These are phyloP conservation scores for Monosporozyma solicola DNA, from an alignment of 805 yeast species.

Conservation along the genomic window DNA sequence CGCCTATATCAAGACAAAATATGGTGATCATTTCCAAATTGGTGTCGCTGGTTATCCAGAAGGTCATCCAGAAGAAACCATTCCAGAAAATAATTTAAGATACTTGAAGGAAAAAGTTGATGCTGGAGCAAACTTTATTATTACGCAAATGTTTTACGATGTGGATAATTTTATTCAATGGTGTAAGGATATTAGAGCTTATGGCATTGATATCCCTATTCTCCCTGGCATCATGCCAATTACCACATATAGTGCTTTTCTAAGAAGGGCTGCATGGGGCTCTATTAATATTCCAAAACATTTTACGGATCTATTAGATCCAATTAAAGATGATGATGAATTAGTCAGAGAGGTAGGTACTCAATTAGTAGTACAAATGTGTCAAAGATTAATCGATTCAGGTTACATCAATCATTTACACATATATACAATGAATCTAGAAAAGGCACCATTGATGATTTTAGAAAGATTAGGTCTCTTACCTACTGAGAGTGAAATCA, in stretches of 20 bases:
- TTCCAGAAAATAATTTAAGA: constrained; percentile 38
- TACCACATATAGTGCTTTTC: constrained; percentile 84
- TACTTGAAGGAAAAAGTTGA: constrained; percentile 83
- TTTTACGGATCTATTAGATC: constrained; percentile 62
- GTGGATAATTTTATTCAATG: constrained; percentile 75
- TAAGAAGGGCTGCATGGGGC: constrained; percentile 94
- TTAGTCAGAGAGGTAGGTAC: constrained; percentile 82
- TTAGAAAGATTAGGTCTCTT: constrained; percentile 63
- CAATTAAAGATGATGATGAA: constrained; percentile 83
- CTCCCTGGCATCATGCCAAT: constrained; percentile 99
- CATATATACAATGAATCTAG: constrained; percentile 96
- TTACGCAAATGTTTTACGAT: constrained; percentile 97
- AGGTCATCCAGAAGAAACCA: constrained; percentile 84
- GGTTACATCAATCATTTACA: constrained; percentile 80
- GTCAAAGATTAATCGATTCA: constrained; percentile 57
- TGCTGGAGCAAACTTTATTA: constrained; percentile 87
- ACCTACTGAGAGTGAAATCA: constrained; percentile 30
- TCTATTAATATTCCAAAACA: constrained; percentile 69
- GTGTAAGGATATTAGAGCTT: constrained; percentile 61
- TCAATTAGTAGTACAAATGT: constrained; percentile 74
- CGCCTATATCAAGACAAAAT: constrained; percentile 58
- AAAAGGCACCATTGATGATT: constrained; percentile 81
- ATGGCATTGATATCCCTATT: constrained; percentile 76
- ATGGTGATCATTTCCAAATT: constrained; percentile 84
- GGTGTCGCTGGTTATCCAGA: constrained; percentile 98